Percentiles rank a stretch among this genome's conserved stretches.
These are phyloP conservation scores for Camellia japonica DNA, from an alignment of 148 eudicot genomes.

Conservation along the genomic window DNA sequence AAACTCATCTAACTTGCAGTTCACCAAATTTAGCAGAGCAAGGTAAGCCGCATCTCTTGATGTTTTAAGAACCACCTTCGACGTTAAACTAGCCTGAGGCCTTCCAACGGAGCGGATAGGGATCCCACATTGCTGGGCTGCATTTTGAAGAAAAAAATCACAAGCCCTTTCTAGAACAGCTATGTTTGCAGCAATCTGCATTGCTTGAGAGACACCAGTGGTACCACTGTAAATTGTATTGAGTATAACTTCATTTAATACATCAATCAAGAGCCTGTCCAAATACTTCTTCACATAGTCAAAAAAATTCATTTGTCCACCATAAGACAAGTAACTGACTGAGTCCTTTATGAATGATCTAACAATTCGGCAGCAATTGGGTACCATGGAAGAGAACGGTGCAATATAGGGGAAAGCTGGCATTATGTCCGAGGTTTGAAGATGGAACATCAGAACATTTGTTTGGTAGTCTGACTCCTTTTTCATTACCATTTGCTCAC, in stretches of 20 bases:
- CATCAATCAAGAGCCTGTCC: slow-evolving; percentile 80
- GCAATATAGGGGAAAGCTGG: slow-evolving; percentile 95
- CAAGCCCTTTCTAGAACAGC: slow-evolving; percentile 83
- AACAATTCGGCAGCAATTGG: slow-evolving; percentile 75
- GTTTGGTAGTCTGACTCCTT: slow-evolving; percentile 82
- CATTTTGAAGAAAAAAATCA: slow-evolving; percentile 76
- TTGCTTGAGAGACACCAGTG: slow-evolving; percentile 78
- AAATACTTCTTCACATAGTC: slow-evolving; percentile 70
- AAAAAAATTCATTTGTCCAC: slow-evolving; percentile 62
- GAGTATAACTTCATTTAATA: slow-evolving; percentile 70
- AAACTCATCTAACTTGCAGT: slow-evolving; percentile 63
- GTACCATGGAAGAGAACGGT: slow-evolving; percentile 90
- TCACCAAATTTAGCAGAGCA: slow-evolving; percentile 60
- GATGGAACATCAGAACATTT: slow-evolving; percentile 69
- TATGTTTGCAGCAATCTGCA: slow-evolving; percentile 91
- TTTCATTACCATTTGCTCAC: slow-evolving; percentile 76
- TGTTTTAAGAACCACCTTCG: slow-evolving; percentile 76
- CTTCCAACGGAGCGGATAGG: slow-evolving; percentile 59
- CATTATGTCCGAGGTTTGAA: slow-evolving; percentile 82
- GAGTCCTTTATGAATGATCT: slow-evolving; percentile 83
- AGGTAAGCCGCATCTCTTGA: slow-evolving; percentile 87
- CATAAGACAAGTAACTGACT: slow-evolving; percentile 74
- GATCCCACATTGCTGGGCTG: slow-evolving; percentile 72
- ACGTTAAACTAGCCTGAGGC: slow-evolving; percentile 62
- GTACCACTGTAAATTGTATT: slow-evolving; percentile 56